phyloP scores from a whole-genome alignment of 495 filamentous ascomycete genomes.

The Penicillium macrosclerotiorum region DNA sequence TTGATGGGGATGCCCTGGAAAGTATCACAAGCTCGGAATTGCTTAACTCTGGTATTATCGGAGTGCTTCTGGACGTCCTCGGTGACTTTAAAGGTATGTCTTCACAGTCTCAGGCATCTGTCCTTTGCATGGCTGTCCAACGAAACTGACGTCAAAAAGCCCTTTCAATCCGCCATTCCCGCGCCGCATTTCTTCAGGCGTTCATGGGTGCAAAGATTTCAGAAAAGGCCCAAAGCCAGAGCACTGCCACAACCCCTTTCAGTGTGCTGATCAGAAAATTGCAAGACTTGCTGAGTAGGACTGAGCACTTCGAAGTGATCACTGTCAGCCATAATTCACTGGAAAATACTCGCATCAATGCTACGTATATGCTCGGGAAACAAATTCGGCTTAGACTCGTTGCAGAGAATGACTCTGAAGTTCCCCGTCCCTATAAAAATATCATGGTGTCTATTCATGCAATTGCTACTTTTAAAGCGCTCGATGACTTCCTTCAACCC shows the following conservation, averaged over 20 bases:
- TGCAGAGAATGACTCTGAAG: conserved; percentile 86
- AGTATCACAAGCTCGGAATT: conserved; percentile 97
- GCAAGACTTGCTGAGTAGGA: conserved; percentile 91
- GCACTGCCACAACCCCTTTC: conserved; percentile 74
- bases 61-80: conserved; percentile 78
- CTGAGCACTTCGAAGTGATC: conserved; percentile 96
- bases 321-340: conserved; percentile 92
- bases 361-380: conserved; percentile 93
- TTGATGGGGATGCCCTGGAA: conserved; percentile 81
- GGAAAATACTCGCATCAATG: conserved; percentile 88
- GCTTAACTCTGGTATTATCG: conserved; percentile 83
- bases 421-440: conserved; percentile 79
- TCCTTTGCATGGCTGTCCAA: too few relatives aligned
- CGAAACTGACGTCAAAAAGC: conserved; percentile 7
- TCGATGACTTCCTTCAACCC: conserved; percentile 94
- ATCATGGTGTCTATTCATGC: conserved; percentile 99
- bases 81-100: conserved; percentile 54
- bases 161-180: conserved; percentile 53
- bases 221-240: conserved; percentile 59
- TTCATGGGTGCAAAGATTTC: conserved; percentile 80
- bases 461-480: conserved; percentile 94
- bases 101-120: too few relatives aligned
- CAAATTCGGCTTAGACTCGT: conserved; percentile 87
- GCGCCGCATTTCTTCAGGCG: conserved; percentile 85
- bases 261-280: conserved; percentile 90